A percentile compares a stretch with the other conserved stretches of the same genome.
phyloP scores from a whole-genome alignment of 1,139 yeast genomes.

The Kurtzmaniella quercitrusa region DNA sequence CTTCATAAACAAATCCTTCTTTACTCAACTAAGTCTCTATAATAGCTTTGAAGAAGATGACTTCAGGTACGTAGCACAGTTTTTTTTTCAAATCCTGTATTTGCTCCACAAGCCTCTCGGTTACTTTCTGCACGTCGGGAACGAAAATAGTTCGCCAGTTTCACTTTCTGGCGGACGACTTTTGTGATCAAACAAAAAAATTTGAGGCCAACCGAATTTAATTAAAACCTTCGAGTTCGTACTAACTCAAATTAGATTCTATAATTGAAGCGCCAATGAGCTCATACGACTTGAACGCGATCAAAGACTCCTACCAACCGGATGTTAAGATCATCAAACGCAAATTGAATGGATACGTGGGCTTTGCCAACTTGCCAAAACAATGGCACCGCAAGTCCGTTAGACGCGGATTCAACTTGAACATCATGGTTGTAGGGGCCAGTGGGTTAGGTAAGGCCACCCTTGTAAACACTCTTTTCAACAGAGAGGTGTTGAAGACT shows the following conservation, averaged over 20 bases:
- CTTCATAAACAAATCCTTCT: too few species aligned
- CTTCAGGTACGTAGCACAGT: constrained; percentile 10
- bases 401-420: constrained; percentile 89
- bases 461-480: constrained; percentile 85
- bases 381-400: constrained; percentile 98
- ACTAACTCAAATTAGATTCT: constrained; percentile 4
- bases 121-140: constrained; percentile 1
- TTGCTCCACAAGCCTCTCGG: not conserved
- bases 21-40: not conserved
- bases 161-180: not conserved
- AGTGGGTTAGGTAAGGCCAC: constrained; percentile 94
- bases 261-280: constrained; percentile 4
- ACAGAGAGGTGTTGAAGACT: constrained; percentile 56
- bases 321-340: constrained; percentile 67
- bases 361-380: constrained; percentile 96
- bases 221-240: not conserved
- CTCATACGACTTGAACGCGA: constrained; percentile 9
- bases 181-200: not conserved
- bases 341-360: constrained; percentile 88
- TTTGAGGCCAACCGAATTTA: not conserved
- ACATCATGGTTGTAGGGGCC: constrained; percentile 87
- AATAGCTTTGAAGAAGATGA: constrained; percentile 8
- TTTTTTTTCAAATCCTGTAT: not conserved
- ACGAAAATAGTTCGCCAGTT: not conserved
- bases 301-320: constrained; percentile 19